Conservation (phyloP, 225 moss, liverwort and hornwort species). For the Takakia lepidozioides region DNA sequence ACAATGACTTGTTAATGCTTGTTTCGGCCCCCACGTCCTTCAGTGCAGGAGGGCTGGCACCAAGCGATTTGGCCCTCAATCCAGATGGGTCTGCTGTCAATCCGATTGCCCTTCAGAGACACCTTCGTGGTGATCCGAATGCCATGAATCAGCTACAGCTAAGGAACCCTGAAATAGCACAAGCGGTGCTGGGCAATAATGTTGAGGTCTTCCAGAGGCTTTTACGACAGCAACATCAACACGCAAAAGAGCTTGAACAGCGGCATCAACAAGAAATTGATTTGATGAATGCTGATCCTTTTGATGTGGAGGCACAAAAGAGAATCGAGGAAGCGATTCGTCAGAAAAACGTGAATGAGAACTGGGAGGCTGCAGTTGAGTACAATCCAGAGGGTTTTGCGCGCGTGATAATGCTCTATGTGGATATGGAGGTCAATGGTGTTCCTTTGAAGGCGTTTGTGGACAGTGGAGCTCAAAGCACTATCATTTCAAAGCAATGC, state of each 20-base stretch:
- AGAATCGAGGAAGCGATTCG: slow-evolving; percentile 96
- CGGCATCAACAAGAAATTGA: slow-evolving; percentile 73
- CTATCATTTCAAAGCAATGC: slow-evolving; percentile 88
- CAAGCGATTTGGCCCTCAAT: slow-evolving; percentile 68
- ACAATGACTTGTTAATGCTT: slow-evolving; percentile 91
- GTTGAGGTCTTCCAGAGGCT: slow-evolving; percentile 61
- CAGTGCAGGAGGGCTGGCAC: slow-evolving; percentile 57
- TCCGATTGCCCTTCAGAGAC: slow-evolving; percentile 73
- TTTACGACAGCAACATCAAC: slow-evolving; percentile 60
- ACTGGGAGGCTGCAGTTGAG: slow-evolving; percentile 99
- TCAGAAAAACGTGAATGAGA: slow-evolving; percentile 99
- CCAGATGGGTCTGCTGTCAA: slow-evolving; percentile 87
- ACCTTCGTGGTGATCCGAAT: slow-evolving; percentile 76
- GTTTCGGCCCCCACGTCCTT: slow-evolving; percentile 59
- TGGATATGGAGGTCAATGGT: slow-evolving; percentile 98
- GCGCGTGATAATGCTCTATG: slow-evolving; percentile 99
- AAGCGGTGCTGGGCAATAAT: slow-evolving; percentile 61
- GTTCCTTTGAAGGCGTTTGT: slow-evolving; percentile 98
- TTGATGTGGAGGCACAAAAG: slow-evolving; percentile 88
- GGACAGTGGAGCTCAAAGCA: slow-evolving; percentile 98
- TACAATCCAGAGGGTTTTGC: slow-evolving; percentile 95
- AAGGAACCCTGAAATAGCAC: slow-evolving; percentile 64
- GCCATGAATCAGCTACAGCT: slow-evolving; percentile 70
- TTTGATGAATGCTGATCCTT: slow-evolving; percentile 97
- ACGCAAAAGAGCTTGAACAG: slow-evolving; percentile 46